Conservation (phyloP, 768 basidiomycete genomes). For the Kwoniella newhampshirensis region DNA sequence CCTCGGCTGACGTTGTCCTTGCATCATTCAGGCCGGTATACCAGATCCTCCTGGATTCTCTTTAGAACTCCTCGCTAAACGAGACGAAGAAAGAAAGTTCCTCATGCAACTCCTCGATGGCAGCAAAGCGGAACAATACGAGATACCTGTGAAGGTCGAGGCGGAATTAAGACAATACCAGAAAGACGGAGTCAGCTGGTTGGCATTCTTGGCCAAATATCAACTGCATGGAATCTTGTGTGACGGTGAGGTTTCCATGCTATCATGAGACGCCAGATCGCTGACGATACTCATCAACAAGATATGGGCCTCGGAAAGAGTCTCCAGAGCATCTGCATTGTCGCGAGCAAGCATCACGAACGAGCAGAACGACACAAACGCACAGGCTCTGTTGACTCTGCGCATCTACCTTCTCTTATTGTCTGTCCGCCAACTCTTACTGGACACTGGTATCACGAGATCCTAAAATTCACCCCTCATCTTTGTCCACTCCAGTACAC, state of each 20-base stretch:
- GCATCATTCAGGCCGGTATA: conserved; percentile 82
- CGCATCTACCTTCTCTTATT: conserved; percentile 89
- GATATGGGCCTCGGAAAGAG: conserved; percentile 99
- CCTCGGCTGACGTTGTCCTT: neutral
- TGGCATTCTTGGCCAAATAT: conserved; percentile 96
- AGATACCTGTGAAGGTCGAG: conserved; percentile 80
- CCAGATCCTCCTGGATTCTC: conserved; percentile 94
- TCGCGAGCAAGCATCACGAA: conserved; percentile 90
- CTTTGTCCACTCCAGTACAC: conserved; percentile 83
- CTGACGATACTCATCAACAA: conserved; percentile 52
- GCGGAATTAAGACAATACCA: conserved; percentile 96
- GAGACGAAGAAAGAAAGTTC: conserved; percentile 85
- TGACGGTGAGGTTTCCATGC: conserved; percentile 65
- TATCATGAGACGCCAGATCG: neutral
- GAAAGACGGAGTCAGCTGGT: conserved; percentile 97
- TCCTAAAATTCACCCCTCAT: conserved; percentile 83
- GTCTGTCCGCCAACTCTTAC: conserved; percentile 96
- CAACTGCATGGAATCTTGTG: conserved; percentile 97
- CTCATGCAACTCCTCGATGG: conserved; percentile 91
- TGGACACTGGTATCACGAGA: conserved; percentile 99
- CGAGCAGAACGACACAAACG: conserved; percentile 67
- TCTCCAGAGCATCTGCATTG: conserved; percentile 92
- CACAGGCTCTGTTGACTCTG: conserved; percentile 69
- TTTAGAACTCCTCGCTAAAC: conserved; percentile 76
- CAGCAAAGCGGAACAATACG: conserved; percentile 86